Conservation (phyloP, 2,329 filamentous ascomycete genomes). For the Colletotrichum graminicola region DNA sequence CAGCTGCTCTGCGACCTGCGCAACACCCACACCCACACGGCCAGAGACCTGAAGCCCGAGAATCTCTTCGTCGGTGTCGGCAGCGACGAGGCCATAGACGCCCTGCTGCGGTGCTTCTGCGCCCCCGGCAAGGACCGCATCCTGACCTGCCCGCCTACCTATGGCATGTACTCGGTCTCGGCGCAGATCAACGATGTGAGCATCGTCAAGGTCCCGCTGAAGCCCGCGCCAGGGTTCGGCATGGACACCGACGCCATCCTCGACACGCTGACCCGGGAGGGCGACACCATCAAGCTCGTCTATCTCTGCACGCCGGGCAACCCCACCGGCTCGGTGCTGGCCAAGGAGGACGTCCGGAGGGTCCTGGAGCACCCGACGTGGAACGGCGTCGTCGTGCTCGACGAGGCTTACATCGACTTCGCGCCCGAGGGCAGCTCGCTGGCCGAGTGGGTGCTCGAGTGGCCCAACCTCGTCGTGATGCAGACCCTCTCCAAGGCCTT, state of each 20-base stretch:
- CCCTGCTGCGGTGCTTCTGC: constrained; percentile 93
- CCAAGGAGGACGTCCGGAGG: constrained; percentile 78
- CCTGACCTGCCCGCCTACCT: constrained; percentile 94
- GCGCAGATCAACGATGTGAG: constrained; percentile 93
- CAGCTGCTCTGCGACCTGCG: constrained; percentile 87
- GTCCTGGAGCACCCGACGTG: constrained; percentile 89
- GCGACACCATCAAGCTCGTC: constrained; percentile 81
- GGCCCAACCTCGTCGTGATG: constrained; percentile 97
- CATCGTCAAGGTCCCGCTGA: constrained; percentile 87
- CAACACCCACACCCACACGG: constrained; percentile 85
- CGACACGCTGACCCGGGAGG: constrained; percentile 68
- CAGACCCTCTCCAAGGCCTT: constrained; percentile 99
- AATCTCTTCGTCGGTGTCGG: constrained; percentile 96
- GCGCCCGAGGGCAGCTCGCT: constrained; percentile 81
- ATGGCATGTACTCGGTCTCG: constrained; percentile 97
- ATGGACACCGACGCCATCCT: constrained; percentile 79
- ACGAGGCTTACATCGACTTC: constrained; percentile 98
- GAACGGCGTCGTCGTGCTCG: constrained; percentile 94
- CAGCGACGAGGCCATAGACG: constrained; percentile 97
- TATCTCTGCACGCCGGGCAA: constrained; percentile 97
- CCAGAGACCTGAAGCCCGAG: constrained; percentile 78
- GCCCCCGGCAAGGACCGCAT: constrained; percentile 88
- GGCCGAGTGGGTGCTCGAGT: constrained; percentile 91
- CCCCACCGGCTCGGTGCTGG: constrained; percentile 84
- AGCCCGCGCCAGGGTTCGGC: constrained; percentile 77